Base-by-base conservation (phyloP, 768 basidiomycete species). In the Lepiota venenata region DNA sequence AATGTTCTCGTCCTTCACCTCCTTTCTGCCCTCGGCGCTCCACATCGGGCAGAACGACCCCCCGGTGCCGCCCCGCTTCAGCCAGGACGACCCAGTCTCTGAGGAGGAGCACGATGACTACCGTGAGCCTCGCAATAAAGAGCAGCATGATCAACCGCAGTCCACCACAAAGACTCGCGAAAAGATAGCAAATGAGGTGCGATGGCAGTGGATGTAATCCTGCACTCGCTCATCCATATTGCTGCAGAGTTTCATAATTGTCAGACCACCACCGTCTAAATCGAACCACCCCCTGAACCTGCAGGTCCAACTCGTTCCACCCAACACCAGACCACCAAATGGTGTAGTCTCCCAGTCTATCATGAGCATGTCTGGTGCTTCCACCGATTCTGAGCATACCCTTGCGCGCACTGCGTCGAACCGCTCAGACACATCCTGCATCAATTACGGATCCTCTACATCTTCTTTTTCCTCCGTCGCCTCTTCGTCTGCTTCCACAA, bases 231-330 rank as follows among this genome's bases (percentile, higher is more conserved):
- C 40, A 49, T 50, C 39, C 8, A 43, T 9, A 3, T 44, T 35
- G 20, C 45, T 47, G 5, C 65, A 95, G 93, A 91, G 88, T 0
- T 93, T 94, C 72, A 90, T 95, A 54, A 84, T 96, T 64, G 94
- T 96, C 52, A 84, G 91, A 47, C 94, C 94, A 4, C 93, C 93
- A 2, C 91, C 92, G 0, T 83, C 89, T 5, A 84, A 85, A 61
- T 77, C 82, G n/a, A 89, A 88, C 58, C 91, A 95, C 59, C 88
- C 93, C 0, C 75, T 95, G 41, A 94, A 95, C 66, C 77, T 96
- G 0, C 94, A 97, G 62, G 85, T 97, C 10, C 94, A 97, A 67
- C 85, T 97, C 39, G 87, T 96, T 1, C 90, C 91, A 4, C 87
- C 85, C 39, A 78, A 71, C 59, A 71, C 71, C 50, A 82, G 73